Evolutionary conservation across 2,329 filamentous ascomycete species (phyloP).

Genomic region (Penicillium sp.): DNA sequence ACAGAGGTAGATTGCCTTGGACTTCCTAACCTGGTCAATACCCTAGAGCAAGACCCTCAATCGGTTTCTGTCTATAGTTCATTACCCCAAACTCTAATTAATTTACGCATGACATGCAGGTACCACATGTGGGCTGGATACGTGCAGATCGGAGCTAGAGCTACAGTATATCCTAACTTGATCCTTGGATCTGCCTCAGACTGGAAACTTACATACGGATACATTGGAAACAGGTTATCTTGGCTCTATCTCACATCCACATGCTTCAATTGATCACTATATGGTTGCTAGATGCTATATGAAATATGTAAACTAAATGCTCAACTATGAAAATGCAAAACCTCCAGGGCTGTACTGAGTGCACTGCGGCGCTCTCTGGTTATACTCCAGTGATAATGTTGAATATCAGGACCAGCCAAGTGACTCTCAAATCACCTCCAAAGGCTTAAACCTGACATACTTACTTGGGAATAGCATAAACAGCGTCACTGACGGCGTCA

Average conservation of each 20-base stretch:
- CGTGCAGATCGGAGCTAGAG: background rate
- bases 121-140: background rate
- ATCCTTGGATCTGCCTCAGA: background rate
- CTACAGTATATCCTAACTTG: background rate
- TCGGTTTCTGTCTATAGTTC: background rate
- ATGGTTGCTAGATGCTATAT: background rate
- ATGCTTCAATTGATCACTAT: background rate
- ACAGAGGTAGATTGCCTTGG: background rate
- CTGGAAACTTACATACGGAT: background rate
- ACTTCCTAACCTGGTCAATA: background rate
- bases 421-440: constrained; percentile 2
- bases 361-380: background rate
- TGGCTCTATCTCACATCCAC: background rate
- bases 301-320: background rate
- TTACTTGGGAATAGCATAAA: background rate
- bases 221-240: background rate
- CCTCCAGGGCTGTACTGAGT: background rate
- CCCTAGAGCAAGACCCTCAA: background rate
- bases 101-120: background rate
- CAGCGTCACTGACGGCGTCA: background rate
- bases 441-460: background rate
- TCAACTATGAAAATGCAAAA: background rate
- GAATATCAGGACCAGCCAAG: constrained; percentile 1
- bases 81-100: background rate
- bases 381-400: background rate